Evolutionary conservation across 73 alveolate species (phyloP).

Genomic region (Paramecium tetraurelia): DNA sequence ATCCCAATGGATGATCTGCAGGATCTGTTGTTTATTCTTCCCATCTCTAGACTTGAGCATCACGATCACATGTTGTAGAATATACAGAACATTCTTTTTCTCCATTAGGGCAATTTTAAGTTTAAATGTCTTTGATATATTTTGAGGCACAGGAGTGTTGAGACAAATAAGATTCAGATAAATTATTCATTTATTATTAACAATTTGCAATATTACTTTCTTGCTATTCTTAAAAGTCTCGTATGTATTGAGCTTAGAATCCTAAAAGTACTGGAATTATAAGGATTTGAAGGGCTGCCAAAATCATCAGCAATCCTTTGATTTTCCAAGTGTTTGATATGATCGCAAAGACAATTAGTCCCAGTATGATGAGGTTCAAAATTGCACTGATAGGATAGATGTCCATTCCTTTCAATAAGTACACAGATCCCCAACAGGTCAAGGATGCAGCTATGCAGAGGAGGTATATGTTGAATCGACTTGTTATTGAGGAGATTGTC

Average conservation of each 20-base stretch:
- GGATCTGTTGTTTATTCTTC: background rate
- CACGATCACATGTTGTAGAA: background rate
- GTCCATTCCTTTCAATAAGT: background rate
- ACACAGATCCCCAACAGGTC: background rate
- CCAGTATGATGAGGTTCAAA: background rate
- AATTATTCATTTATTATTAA: background rate
- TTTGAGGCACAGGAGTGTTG: background rate
- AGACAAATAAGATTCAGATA: background rate
- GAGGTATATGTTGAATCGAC: background rate
- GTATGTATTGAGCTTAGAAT: background rate
- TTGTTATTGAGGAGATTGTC: background rate
- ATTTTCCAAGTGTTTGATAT: slow-evolving; percentile 15
- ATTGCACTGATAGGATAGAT: background rate
- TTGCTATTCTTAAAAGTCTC: slow-evolving; percentile 7
- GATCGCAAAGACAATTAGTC: background rate
- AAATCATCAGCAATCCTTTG: background rate
- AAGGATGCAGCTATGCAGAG: background rate
- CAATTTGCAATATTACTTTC: background rate
- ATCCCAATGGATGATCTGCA: slow-evolving; percentile 22
- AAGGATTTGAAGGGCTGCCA: background rate
- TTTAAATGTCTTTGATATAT: background rate
- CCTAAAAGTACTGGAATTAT: background rate
- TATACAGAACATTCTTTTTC: background rate
- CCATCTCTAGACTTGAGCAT: background rate
- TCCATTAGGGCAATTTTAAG: background rate